Percentiles rank a stretch among this genome's conserved stretches.
These are phyloP conservation scores for Aquilaria agallochum DNA, from an alignment of 441 rosid genomes.

Conservation along the genomic window DNA sequence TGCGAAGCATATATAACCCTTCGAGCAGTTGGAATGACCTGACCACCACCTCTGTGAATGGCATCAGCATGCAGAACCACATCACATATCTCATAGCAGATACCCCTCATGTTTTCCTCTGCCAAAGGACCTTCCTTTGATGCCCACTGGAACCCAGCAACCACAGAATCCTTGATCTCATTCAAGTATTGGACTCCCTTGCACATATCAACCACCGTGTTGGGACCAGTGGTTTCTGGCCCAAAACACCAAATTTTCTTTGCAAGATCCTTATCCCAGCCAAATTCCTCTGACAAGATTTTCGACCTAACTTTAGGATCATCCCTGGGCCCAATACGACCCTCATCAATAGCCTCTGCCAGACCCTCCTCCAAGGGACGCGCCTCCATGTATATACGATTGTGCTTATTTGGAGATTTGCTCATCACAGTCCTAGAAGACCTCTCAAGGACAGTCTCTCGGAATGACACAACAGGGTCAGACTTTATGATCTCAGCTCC, in stretches of 20 bases:
- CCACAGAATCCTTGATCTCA: constrained; percentile 22
- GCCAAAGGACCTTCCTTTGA: constrained; percentile 19
- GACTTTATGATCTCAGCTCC: constrained; percentile 20
- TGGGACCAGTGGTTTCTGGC: constrained; percentile 19
- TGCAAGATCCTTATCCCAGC: constrained; percentile 19
- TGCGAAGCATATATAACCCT: constrained; percentile 17
- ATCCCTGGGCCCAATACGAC: constrained; percentile 19
- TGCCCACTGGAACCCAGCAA: constrained; percentile 23
- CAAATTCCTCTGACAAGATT: constrained; percentile 16
- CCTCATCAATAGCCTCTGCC: constrained; percentile 19
- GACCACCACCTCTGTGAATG: constrained; percentile 22
- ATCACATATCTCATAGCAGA: constrained; percentile 19
- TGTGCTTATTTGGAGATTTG: constrained; percentile 23
- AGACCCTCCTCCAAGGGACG: constrained; percentile 20
- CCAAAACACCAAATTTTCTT: constrained; percentile 23
- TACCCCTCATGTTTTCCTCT: constrained; percentile 22
- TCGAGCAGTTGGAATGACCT: constrained; percentile 23
- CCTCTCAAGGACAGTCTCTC: constrained; percentile 24
- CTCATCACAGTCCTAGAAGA: constrained; percentile 18
- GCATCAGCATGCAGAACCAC: constrained; percentile 21
- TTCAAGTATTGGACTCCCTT: constrained; percentile 21
- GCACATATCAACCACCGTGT: constrained; percentile 19
- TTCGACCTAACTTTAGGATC: constrained; percentile 17
- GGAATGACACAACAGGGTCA: constrained; percentile 18
- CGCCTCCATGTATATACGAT: constrained; percentile 22